Percentiles rank a stretch among this genome's conserved stretches.
These are phyloP conservation scores for Fusarium robinianum DNA, from an alignment of 2,329 filamentous ascomycete species.

Conservation along the genomic window DNA sequence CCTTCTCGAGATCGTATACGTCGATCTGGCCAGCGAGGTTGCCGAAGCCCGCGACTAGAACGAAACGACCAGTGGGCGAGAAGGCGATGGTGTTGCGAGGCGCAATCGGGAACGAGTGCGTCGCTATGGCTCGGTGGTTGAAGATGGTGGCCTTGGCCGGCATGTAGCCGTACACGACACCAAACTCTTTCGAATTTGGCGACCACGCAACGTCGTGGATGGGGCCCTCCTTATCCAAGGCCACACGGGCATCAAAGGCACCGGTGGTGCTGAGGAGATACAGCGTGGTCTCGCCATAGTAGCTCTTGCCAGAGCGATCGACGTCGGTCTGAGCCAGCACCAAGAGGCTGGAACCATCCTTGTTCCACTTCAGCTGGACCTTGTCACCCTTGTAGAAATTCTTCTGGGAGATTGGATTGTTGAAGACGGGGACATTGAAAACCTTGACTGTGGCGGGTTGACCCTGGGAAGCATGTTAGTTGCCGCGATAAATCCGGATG, in stretches of 20 bases:
- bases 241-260: slow-evolving; percentile 87
- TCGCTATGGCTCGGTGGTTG: slow-evolving; percentile 81
- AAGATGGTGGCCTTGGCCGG: slow-evolving; percentile 99
- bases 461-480: slow-evolving; percentile 59
- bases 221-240: slow-evolving; percentile 93
- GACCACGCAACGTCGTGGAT: slow-evolving; percentile 99
- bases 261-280: slow-evolving; percentile 93
- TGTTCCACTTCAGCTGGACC: slow-evolving; percentile 98
- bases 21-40: slow-evolving; percentile 98
- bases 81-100: slow-evolving; percentile 96
- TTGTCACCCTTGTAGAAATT: slow-evolving; percentile 99
- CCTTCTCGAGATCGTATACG: slow-evolving; percentile 93
- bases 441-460: slow-evolving; percentile 94
- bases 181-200: slow-evolving; percentile 95
- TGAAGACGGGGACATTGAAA: slow-evolving; percentile 89
- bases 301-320: slow-evolving; percentile 97
- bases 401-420: slow-evolving; percentile 86
- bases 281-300: slow-evolving; percentile 97
- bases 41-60: slow-evolving; percentile 93
- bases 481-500: background rate
- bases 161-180: slow-evolving; percentile 97
- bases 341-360: slow-evolving; percentile 84
- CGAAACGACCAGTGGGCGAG: slow-evolving; percentile 90
- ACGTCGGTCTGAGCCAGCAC: slow-evolving; percentile 97
- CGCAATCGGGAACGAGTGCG: slow-evolving; percentile 82